phyloP scores from a whole-genome alignment of 345 rosid species.

The Salix arbutifolia region DNA sequence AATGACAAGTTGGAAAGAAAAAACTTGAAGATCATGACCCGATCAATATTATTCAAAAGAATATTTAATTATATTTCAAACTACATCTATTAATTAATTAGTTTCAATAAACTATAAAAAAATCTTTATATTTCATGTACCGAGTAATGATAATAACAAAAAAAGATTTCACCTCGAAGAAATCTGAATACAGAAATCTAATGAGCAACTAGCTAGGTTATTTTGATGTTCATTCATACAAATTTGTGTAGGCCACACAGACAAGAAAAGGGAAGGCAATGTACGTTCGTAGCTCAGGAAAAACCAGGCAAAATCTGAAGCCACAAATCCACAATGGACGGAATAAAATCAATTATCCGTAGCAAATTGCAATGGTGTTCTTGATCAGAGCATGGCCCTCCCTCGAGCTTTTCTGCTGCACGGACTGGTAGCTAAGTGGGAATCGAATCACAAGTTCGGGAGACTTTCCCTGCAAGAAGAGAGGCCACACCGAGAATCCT shows the following conservation, averaged over 20 bases:
- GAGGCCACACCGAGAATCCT: neutral
- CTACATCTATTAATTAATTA: no score
- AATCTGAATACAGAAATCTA: neutral
- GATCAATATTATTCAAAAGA: no score
- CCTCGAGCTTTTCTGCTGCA: neutral
- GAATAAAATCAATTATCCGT: neutral
- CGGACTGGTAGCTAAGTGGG: neutral
- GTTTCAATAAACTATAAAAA: neutral
- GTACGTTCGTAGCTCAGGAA: neutral
- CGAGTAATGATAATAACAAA: neutral
- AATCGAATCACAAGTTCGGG: neutral
- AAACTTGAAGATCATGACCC: no score
- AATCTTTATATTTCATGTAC: neutral
- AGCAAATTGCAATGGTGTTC: neutral
- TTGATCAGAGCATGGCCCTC: neutral
- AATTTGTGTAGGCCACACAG: neutral
- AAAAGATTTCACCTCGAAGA: no score
- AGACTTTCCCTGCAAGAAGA: neutral
- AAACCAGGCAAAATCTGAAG: neutral
- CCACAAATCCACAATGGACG: neutral
- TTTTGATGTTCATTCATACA: neutral
- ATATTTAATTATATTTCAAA: no score
- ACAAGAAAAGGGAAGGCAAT: neutral
- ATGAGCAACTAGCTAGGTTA: neutral
- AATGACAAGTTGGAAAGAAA: no score